phyloP scores from a whole-genome alignment of 2,329 filamentous ascomycete genomes.

The Exophiala bonariae region DNA sequence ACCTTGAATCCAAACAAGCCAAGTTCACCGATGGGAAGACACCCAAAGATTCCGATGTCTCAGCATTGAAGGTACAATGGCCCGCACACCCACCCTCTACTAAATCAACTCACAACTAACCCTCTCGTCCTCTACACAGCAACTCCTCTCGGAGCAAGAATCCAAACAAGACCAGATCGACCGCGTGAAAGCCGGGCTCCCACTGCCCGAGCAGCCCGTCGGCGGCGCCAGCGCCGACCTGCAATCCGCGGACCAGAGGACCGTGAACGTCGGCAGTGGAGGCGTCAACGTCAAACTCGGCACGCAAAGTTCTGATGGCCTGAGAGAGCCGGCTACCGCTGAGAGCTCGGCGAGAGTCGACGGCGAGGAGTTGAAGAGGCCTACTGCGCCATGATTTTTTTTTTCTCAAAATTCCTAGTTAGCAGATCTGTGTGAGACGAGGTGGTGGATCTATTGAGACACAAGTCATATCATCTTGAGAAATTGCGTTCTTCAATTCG shows the following conservation, averaged over 20 bases:
- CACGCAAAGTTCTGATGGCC: constrained; percentile 50
- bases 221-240: constrained; percentile 66
- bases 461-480: too few relatives aligned
- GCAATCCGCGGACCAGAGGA: constrained; percentile 69
- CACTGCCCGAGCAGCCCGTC: constrained; percentile 76
- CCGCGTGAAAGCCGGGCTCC: constrained; percentile 69
- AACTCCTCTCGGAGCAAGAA: constrained; percentile 41
- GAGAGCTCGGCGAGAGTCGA: constrained; percentile 51
- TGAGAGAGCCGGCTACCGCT: constrained; percentile 62
- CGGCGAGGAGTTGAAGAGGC: constrained; percentile 56
- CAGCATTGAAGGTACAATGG: constrained; percentile 46
- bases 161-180: constrained; percentile 66
- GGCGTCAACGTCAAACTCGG: constrained; percentile 49
- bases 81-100: neutral
- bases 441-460: too few relatives aligned
- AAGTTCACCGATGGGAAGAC: constrained; percentile 41
- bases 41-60: constrained; percentile 46
- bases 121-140: constrained; percentile 10
- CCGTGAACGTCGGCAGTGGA: constrained; percentile 69
- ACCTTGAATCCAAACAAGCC: constrained; percentile 44
- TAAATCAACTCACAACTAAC: neutral
- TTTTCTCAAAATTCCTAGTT: neutral
- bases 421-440: too few relatives aligned
- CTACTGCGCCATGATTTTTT: constrained; percentile 43
- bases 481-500: too few relatives aligned